phyloP scores from a whole-genome alignment of 768 basidiomycete species.

The Nidula microcarpa region DNA sequence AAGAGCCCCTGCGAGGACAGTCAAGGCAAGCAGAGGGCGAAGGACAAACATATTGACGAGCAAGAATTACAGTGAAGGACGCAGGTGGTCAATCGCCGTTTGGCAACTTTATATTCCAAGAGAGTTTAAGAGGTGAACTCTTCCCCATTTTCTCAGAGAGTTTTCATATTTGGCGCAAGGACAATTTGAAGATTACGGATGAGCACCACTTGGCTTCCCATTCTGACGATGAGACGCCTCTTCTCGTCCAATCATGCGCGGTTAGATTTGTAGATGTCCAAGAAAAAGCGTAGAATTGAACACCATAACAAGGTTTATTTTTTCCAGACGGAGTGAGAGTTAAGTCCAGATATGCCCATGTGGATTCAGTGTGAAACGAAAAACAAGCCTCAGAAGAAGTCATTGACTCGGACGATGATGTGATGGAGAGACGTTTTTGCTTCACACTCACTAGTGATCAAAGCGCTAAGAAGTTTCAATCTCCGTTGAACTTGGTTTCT shows the following conservation, averaged over 20 bases:
- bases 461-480: neutral
- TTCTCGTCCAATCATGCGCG: neutral
- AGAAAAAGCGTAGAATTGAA: neutral
- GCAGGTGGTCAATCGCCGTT: neutral
- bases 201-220: neutral
- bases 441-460: neutral
- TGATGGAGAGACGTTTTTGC: neutral
- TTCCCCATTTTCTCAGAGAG: neutral
- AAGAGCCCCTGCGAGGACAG: slow-evolving; percentile 18
- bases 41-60: slow-evolving; percentile 21
- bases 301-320: neutral
- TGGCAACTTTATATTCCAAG: neutral
- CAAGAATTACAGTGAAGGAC: slow-evolving; percentile 3
- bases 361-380: neutral
- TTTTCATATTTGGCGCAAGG: too few species aligned
- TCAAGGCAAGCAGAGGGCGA: slow-evolving; percentile 22
- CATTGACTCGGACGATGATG: neutral
- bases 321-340: neutral
- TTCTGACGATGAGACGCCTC: neutral
- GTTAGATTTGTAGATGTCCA: neutral
- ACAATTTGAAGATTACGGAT: neutral
- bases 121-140: neutral
- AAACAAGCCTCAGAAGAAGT: neutral
- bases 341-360: neutral
- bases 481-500: neutral